Conservation (phyloP, 2,329 filamentous ascomycete species). For the Karstenula rhodostoma region DNA sequence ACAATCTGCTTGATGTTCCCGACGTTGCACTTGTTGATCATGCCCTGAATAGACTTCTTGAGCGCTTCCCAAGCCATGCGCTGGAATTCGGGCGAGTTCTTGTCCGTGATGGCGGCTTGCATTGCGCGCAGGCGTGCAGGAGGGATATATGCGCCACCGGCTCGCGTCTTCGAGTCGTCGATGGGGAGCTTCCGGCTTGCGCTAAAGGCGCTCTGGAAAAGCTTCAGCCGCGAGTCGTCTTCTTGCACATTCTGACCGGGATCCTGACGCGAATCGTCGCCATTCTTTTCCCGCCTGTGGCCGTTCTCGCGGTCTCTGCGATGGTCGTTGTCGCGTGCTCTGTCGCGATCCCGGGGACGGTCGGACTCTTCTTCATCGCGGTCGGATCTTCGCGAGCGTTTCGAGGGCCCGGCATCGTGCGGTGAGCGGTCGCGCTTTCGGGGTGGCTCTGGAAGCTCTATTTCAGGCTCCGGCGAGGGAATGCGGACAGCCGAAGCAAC, state of each 20-base stretch:
- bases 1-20: slow-evolving; percentile 98
- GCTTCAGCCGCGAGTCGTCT: slow-evolving; percentile 46
- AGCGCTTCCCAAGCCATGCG: slow-evolving; percentile 98
- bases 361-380: slow-evolving; percentile 58
- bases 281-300: slow-evolving; percentile 46
- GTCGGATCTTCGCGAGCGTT: slow-evolving; percentile 51
- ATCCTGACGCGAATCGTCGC: slow-evolving; percentile 23
- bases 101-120: slow-evolving; percentile 97
- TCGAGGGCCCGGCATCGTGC: slow-evolving; percentile 42
- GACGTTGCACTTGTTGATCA: slow-evolving; percentile 99
- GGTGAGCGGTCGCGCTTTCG: slow-evolving; percentile 65
- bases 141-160: slow-evolving; percentile 95
- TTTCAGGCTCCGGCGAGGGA: slow-evolving; percentile 63
- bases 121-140: slow-evolving; percentile 88
- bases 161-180: slow-evolving; percentile 89
- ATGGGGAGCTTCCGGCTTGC: slow-evolving; percentile 81
- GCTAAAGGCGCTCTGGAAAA: slow-evolving; percentile 48
- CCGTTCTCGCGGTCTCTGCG: slow-evolving; percentile 79
- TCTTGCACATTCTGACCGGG: slow-evolving; percentile 31
- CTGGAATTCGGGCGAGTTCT: slow-evolving; percentile 95
- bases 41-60: slow-evolving; percentile 97
- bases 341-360: slow-evolving; percentile 78
- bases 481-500: slow-evolving; percentile 62
- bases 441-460: slow-evolving; percentile 56
- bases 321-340: slow-evolving; percentile 52